Evolutionary conservation across 768 basidiomycete species (phyloP).

Genomic region (Tephrocybe sp.): DNA sequence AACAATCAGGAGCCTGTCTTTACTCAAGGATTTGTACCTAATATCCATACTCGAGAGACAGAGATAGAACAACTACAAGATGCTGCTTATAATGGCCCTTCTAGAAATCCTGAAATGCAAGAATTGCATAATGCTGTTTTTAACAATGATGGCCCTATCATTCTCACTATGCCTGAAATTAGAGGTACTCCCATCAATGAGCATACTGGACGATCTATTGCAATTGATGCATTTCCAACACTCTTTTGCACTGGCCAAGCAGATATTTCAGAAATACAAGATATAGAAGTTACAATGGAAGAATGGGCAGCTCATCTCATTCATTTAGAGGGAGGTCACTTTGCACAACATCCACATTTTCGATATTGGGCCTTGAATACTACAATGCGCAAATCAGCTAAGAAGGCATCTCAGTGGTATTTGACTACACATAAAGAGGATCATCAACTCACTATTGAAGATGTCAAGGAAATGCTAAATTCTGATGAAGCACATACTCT

Average conservation of each 20-base stretch:
- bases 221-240: constrained; percentile 24
- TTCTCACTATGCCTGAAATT: constrained; percentile 9
- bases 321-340: constrained; percentile 17
- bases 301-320: constrained; percentile 13
- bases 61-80: neutral
- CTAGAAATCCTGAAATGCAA: constrained; percentile 8
- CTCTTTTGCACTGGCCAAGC: constrained; percentile 16
- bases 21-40: neutral
- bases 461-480: constrained; percentile 1
- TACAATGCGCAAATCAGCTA: constrained; percentile 3
- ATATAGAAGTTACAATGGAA: constrained; percentile 6
- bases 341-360: constrained; percentile 16
- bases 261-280: constrained; percentile 1
- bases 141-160: constrained; percentile 1
- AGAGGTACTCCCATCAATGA: constrained; percentile 14
- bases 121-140: constrained; percentile 14
- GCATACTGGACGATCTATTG: constrained; percentile 7
- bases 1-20: constrained; percentile 3
- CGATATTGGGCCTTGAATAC: constrained; percentile 13
- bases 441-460: constrained; percentile 3
- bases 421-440: constrained; percentile 11
- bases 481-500: constrained; percentile 16
- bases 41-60: neutral
- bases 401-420: constrained; percentile 8
- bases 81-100: neutral